phyloP scores from a whole-genome alignment of 805 yeast genomes.

The Wickerhamiella nectarea region DNA sequence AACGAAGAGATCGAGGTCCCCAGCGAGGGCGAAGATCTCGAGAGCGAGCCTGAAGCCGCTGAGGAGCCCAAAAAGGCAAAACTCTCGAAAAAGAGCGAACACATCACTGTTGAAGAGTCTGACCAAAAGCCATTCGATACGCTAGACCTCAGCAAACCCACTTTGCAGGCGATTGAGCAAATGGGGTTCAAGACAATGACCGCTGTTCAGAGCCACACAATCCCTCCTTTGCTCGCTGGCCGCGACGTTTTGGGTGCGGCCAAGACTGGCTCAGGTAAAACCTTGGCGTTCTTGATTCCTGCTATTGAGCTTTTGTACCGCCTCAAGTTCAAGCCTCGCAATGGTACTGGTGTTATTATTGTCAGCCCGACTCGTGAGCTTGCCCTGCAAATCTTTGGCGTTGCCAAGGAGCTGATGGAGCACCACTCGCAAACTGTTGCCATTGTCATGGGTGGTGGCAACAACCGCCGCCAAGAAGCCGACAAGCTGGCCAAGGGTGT shows the following conservation, averaged over 20 bases:
- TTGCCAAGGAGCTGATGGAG: slow-evolving; percentile 86
- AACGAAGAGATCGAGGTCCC: slow-evolving; percentile 17
- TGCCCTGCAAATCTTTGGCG: slow-evolving; percentile 95
- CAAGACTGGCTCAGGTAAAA: slow-evolving; percentile 97
- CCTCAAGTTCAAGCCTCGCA: slow-evolving; percentile 88
- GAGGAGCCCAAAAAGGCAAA: slow-evolving; percentile 14
- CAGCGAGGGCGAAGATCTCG: slow-evolving; percentile 23
- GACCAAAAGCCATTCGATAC: slow-evolving; percentile 30
- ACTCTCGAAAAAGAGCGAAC: slow-evolving; percentile 7
- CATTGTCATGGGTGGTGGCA: slow-evolving; percentile 96
- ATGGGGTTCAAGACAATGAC: slow-evolving; percentile 94
- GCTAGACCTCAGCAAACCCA: slow-evolving; percentile 64
- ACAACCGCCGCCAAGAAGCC: slow-evolving; percentile 84
- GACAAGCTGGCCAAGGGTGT: slow-evolving; percentile 91
- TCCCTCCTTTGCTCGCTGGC: slow-evolving; percentile 93
- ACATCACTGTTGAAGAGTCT: slow-evolving; percentile 13
- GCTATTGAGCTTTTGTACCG: slow-evolving; percentile 87
- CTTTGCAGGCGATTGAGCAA: slow-evolving; percentile 61
- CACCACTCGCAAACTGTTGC: slow-evolving; percentile 88
- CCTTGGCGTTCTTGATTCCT: slow-evolving; percentile 88
- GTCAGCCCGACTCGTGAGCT: slow-evolving; percentile 96
- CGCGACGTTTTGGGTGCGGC: slow-evolving; percentile 99
- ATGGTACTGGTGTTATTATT: slow-evolving; percentile 93
- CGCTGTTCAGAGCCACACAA: slow-evolving; percentile 85
- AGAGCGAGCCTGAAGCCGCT: slow-evolving; percentile 17